Conservation (phyloP, 139 green algal genomes). For the Chlamydomonas sphaeroides region DNA sequence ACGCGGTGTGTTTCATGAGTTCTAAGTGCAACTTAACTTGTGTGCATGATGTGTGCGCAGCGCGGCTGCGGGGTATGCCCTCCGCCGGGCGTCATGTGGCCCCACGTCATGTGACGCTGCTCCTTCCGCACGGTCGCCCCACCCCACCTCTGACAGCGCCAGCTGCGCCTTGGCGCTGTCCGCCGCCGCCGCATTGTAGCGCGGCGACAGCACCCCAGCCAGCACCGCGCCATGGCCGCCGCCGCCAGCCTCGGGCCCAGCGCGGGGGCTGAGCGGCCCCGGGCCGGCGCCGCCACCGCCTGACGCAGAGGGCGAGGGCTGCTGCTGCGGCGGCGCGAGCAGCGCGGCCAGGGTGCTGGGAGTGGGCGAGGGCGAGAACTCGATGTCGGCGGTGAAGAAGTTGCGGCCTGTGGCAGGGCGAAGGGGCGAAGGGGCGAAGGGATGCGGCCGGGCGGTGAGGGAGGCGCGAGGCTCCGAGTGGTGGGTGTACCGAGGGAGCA, state of each 20-base stretch:
- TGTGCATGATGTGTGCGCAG: no score
- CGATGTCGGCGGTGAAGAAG: constrained; percentile 40
- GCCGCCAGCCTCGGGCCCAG: background rate
- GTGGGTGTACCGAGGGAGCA: no score
- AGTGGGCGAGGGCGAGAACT: constrained; percentile 32
- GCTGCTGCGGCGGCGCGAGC: background rate
- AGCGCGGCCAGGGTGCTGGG: constrained; percentile 4
- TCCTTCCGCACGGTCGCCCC: no score
- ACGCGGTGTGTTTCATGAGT: no score
- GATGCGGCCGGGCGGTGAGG: no score
- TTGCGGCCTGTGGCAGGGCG: constrained; percentile 11
- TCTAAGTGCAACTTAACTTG: no score
- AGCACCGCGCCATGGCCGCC: background rate
- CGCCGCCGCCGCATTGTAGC: background rate
- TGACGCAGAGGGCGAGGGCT: background rate
- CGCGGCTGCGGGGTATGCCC: no score
- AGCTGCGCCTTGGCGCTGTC: background rate
- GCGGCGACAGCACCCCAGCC: background rate
- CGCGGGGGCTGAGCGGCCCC: background rate
- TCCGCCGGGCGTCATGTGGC: no score
- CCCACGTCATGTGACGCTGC: no score
- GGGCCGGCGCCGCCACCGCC: background rate
- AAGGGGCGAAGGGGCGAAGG: background rate
- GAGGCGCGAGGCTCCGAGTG: no score
- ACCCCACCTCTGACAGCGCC: background rate